These are phyloP conservation scores for Cruciata laevipes DNA, from an alignment of 257 asterid species.

Conservation along the genomic window DNA sequence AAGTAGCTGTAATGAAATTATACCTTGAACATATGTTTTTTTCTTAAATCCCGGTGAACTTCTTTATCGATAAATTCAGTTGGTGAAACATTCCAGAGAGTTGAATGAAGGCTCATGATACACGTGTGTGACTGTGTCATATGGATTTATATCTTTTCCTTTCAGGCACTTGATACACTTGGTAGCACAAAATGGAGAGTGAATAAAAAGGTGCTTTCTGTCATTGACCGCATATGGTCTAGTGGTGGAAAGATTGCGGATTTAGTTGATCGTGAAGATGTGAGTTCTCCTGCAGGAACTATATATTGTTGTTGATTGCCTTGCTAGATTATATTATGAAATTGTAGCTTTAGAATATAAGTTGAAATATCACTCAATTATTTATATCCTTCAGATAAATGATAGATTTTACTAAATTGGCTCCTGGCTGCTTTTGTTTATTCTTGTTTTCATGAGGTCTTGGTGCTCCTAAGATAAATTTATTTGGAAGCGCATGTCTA, in stretches of 20 bases:
- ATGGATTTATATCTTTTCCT: not conserved
- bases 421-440: not conserved
- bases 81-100: too few species aligned
- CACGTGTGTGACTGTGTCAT: not conserved
- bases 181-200: conserved; percentile 95
- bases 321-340: not conserved
- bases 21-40: not conserved
- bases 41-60: not conserved
- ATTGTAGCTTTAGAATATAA: not conserved
- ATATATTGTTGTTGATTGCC: not conserved
- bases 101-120: not conserved
- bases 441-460: not conserved
- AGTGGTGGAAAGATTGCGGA: conserved; percentile 82
- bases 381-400: not conserved
- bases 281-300: conserved; percentile 30
- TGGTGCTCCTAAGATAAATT: not conserved
- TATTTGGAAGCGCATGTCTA: not conserved
- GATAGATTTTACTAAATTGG: not conserved
- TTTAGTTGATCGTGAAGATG: conserved; percentile 89
- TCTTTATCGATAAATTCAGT: too few species aligned
- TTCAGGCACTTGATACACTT: conserved; percentile 85
- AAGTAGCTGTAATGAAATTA: too few species aligned
- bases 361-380: not conserved
- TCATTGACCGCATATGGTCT: conserved; percentile 90
- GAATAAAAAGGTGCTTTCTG: conserved; percentile 69